Evolutionary conservation across 148 eudicot genomes (phyloP).

Genomic region (Mesembryanthemum crystallinum): DNA sequence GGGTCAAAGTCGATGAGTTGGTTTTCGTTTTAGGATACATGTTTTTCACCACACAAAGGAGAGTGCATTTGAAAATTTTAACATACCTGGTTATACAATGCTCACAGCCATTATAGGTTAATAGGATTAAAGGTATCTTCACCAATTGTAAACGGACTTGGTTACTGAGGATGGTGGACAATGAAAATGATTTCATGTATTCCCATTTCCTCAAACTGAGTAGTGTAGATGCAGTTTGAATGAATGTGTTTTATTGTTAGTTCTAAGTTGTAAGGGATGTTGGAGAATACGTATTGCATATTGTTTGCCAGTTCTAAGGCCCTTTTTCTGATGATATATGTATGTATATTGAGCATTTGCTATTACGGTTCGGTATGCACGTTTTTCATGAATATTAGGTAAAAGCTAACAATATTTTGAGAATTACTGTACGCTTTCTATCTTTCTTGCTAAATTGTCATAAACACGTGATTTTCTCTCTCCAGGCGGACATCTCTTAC

Average conservation of each 20-base stretch:
- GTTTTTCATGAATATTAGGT: neutral
- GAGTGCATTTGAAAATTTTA: neutral
- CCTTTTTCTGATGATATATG: neutral
- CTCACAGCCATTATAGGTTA: too few relatives aligned
- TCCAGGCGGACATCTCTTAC: constrained; percentile 23
- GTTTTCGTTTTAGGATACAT: neutral
- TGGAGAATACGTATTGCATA: neutral
- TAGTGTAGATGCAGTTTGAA: neutral
- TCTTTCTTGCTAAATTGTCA: neutral
- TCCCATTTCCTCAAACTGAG: neutral
- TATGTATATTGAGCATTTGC: neutral
- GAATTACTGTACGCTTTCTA: neutral
- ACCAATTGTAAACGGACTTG: too few relatives aligned
- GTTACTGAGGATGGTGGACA: neutral
- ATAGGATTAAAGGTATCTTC: too few relatives aligned
- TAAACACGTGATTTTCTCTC: neutral
- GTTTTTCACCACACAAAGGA: neutral
- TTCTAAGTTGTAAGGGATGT: neutral
- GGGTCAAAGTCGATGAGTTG: neutral
- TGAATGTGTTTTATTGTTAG: neutral
- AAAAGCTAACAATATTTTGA: neutral
- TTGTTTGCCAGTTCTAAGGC: neutral
- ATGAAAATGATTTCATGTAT: neutral
- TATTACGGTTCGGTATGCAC: neutral
- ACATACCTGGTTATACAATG: neutral